These are phyloP conservation scores for Breynia disticha DNA, from an alignment of 441 rosid species.

Conservation along the genomic window DNA sequence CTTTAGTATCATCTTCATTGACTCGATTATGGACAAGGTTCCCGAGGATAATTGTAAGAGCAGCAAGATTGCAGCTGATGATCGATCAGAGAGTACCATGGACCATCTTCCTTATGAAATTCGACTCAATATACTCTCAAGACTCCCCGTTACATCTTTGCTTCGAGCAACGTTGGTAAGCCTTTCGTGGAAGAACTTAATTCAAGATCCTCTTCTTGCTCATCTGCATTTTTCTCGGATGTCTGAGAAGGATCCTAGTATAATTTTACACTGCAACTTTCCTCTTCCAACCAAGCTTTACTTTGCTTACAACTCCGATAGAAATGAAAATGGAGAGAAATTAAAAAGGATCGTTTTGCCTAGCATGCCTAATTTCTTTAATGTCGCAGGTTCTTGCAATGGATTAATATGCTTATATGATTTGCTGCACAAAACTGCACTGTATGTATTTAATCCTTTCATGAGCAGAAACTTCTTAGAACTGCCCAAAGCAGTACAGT, in stretches of 20 bases:
- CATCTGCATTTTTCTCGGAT: conserved; percentile 13
- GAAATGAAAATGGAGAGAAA: neutral
- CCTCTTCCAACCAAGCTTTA: neutral
- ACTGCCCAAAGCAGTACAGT: neutral
- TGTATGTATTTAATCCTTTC: neutral
- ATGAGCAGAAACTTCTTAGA: neutral
- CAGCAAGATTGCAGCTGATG: too few species aligned
- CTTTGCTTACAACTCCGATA: neutral
- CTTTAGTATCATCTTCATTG: neutral
- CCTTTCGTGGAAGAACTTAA: conserved; percentile 18
- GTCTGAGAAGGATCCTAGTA: conserved; percentile 15
- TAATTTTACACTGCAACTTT: conserved; percentile 22
- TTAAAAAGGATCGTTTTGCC: neutral
- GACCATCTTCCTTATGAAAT: conserved; percentile 24
- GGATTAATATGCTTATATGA: conserved; percentile 1
- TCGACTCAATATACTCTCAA: conserved; percentile 22
- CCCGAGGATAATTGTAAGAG: too few species aligned
- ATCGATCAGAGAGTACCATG: neutral
- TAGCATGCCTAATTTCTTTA: neutral
- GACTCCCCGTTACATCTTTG: conserved; percentile 28
- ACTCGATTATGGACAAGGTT: neutral
- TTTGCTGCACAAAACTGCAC: neutral
- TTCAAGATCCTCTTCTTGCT: conserved; percentile 22
- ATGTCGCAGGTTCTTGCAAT: neutral
- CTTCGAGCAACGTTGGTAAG: conserved; percentile 25